These are phyloP conservation scores for Zygoascus hellenicus DNA, from an alignment of 1,139 yeast species.

Conservation along the genomic window DNA sequence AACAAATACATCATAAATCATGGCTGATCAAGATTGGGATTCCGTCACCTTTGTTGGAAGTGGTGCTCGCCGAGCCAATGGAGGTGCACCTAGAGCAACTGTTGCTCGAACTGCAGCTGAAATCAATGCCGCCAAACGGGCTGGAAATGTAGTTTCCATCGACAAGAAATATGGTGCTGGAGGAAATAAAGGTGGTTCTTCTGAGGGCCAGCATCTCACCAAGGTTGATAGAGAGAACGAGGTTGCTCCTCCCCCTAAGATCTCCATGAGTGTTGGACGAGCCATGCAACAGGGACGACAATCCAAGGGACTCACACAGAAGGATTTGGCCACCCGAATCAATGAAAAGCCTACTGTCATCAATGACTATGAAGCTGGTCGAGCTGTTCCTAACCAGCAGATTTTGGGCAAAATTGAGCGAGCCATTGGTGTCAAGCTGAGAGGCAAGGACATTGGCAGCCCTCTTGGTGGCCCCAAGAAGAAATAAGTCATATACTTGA, in stretches of 20 bases:
- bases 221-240: conserved; percentile 91
- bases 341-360: conserved; percentile 94
- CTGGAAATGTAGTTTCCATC: conserved; percentile 81
- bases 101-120: conserved; percentile 76
- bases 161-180: conserved; percentile 87
- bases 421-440: conserved; percentile 86
- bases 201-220: conserved; percentile 93
- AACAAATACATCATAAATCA: conserved; percentile 7
- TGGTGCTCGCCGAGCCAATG: conserved; percentile 61
- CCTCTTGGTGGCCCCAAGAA: conserved; percentile 77
- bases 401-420: conserved; percentile 87
- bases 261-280: conserved; percentile 79
- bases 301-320: conserved; percentile 85
- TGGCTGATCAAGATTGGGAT: conserved; percentile 69
- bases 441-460: conserved; percentile 94
- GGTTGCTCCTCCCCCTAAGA: conserved; percentile 86
- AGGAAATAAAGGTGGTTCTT: conserved; percentile 55
- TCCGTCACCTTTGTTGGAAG: conserved; percentile 80
- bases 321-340: conserved; percentile 90
- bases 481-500: conserved; percentile 28
- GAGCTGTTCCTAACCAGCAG: conserved; percentile 96
- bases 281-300: conserved; percentile 82
- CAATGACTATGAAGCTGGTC: conserved; percentile 95
- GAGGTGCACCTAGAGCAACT: conserved; percentile 79
- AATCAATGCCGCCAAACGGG: conserved; percentile 89